Evolutionary conservation across 495 filamentous ascomycete genomes (phyloP).

Genomic region (Schizothecium vesticola): DNA sequence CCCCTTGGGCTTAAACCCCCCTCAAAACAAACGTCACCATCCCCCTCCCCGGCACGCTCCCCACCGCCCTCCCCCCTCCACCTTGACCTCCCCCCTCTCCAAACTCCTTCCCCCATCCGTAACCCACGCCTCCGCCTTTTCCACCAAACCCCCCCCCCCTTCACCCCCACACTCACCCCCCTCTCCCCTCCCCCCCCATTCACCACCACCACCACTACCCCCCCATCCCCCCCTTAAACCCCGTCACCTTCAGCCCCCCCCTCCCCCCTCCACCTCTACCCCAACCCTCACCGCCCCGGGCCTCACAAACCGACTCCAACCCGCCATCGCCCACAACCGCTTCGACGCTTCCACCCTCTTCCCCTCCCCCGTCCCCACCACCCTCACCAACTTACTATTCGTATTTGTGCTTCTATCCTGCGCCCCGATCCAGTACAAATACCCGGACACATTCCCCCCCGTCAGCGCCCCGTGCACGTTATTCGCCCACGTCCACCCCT

Average conservation of each 20-base stretch:
- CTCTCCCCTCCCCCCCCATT: conserved; percentile 35
- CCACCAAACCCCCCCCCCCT: conserved; percentile 4
- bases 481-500: conserved; percentile 54
- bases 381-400: conserved; percentile 22
- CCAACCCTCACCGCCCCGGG: conserved; percentile 43
- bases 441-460: conserved; percentile 40
- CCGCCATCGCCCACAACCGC: conserved; percentile 49
- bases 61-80: background rate
- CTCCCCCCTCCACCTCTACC: conserved; percentile 28
- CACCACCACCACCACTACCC: conserved; percentile 39
- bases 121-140: conserved; percentile 23
- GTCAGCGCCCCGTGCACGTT: conserved; percentile 43
- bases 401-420: conserved; percentile 21
- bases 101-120: conserved; percentile 23
- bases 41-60: background rate
- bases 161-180: conserved; percentile 27
- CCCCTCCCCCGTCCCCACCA: conserved; percentile 30
- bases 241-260: conserved; percentile 32
- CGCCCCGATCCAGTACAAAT: conserved; percentile 49
- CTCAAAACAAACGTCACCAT: background rate
- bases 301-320: conserved; percentile 42
- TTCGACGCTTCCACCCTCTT: conserved; percentile 22
- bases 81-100: background rate
- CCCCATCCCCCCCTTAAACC: conserved; percentile 46
- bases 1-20: no score